Evolutionary conservation across 1,284 basidiomycete species (phyloP).

Genomic region (Leccinum insolens): DNA sequence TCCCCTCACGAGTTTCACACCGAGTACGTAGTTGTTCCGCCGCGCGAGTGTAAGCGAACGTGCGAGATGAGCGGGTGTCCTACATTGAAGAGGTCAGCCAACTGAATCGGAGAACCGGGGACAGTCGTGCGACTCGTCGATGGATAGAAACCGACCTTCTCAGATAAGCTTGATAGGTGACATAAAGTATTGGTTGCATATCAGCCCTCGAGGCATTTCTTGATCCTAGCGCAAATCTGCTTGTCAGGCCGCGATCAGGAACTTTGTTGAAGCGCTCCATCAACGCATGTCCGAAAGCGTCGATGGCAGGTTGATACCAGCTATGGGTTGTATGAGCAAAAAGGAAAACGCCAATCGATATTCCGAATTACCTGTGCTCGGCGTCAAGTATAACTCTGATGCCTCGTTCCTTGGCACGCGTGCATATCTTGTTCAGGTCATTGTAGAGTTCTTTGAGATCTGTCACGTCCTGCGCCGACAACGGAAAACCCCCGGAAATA

Average conservation of each 20-base stretch:
- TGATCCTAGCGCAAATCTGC: conserved; percentile 6
- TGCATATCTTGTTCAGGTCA: conserved; percentile 63
- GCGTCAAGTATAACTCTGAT: conserved; percentile 81
- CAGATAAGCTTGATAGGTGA: conserved; percentile 87
- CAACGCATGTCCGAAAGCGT: conserved; percentile 75
- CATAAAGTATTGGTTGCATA: conserved; percentile 72
- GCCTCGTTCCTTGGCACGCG: conserved; percentile 57
- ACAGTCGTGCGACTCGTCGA: neutral
- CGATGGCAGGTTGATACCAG: conserved; percentile 86
- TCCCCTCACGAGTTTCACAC: conserved; percentile 94
- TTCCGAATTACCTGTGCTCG: conserved; percentile 61
- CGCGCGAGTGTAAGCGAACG: conserved; percentile 74
- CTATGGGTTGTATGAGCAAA: conserved; percentile 33
- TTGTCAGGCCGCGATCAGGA: conserved; percentile 16
- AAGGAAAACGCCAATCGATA: neutral
- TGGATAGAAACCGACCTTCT: conserved; percentile 50
- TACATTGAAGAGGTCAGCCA: conserved; percentile 29
- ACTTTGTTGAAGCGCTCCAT: conserved; percentile 77
- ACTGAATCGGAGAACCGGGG: conserved; percentile 10
- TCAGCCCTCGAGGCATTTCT: conserved; percentile 8
- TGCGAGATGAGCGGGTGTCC: conserved; percentile 70
- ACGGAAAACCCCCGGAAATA: conserved; percentile 40
- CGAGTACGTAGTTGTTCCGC: conserved; percentile 75
- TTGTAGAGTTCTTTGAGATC: conserved; percentile 62
- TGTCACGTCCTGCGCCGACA: conserved; percentile 57